Base-by-base conservation (phyloP, 2,329 filamentous ascomycete genomes). In the Fusarium bulbicola region DNA sequence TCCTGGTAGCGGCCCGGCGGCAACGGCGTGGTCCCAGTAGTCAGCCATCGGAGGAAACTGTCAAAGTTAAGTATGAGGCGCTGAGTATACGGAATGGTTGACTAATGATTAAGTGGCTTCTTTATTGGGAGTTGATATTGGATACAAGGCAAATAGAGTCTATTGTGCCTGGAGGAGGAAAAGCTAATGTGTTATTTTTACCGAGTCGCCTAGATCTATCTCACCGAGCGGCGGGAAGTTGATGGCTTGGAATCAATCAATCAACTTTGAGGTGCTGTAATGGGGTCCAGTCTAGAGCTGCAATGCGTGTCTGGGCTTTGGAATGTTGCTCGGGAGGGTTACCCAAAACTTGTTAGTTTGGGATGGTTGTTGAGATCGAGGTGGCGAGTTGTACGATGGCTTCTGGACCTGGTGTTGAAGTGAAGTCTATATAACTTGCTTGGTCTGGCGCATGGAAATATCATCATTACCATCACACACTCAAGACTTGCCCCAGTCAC, bases 401-500 rank as follows among this genome's bases (percentile, higher is more conserved):
- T 18, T 47, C 18, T 53, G 15, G 8, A 6, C 21, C 10, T 40
- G 30, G 18, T 42, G 30, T 26, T 42, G 42, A 13, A 15, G 16
- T 21, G 30, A 39, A 57, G n/a, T 65, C 46, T 71, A 72, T 72
- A 72, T 72, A 72, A 72, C 2, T 6, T 20, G 15, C 26, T n/a
- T 24, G 16, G 16, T 20, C 46, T 53, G 45, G 8, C 34, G 11
- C 20, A 14, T 12, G 12, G 11, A 18, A 18, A 3, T 8, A 21
- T 37, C 34, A 21, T 6, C 18, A 58, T 43, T 30, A 18, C 6
- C 3, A 49, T 24, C n/a, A 45, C 16, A 24, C 1, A 47, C 21
- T 39, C 24, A 7, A 52, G 26, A 39, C 32, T 36, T 30, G 4
- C 24, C 21, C 16, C 13, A 9, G 24, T 40, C 1, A 24, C 8